A percentile compares a stretch with the other conserved stretches of the same genome.
Conservation (phyloP, 129 eudicot genomes). For the Lonicera japonica region DNA sequence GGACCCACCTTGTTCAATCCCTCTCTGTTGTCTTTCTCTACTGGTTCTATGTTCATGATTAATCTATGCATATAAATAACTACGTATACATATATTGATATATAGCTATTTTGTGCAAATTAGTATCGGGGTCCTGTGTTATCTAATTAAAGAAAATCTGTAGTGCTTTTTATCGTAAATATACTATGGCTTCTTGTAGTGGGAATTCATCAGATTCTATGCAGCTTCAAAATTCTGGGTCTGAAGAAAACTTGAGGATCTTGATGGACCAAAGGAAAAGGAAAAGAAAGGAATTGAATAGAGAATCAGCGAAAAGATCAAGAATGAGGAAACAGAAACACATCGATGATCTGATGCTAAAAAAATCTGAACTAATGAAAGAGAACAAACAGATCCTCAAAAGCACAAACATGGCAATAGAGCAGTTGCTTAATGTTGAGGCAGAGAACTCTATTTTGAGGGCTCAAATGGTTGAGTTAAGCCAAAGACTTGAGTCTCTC, state of each 20-base stretch:
- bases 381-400: conserved; percentile 60
- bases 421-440: conserved; percentile 48
- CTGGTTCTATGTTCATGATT: conserved; percentile 82
- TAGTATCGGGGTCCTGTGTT: conserved; percentile 8
- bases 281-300: conserved; percentile 87
- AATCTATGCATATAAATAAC: neutral
- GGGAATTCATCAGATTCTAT: conserved; percentile 48
- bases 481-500: conserved; percentile 63
- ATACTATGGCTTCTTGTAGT: conserved; percentile 61
- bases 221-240: conserved; percentile 56
- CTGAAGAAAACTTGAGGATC: conserved; percentile 45
- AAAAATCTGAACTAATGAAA: conserved; percentile 44
- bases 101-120: neutral
- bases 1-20: conserved; percentile 83
- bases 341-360: conserved; percentile 59
- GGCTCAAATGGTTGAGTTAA: conserved; percentile 76
- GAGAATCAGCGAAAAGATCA: conserved; percentile 91
- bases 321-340: conserved; percentile 82
- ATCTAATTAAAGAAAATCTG: neutral
- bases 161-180: neutral
- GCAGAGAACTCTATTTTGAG: conserved; percentile 81
- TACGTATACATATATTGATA: too few relatives aligned
- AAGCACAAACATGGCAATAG: conserved; percentile 44
- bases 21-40: conserved; percentile 76
- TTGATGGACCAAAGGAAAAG: conserved; percentile 64